A percentile compares a stretch with the other conserved stretches of the same genome.
Evolutionary conservation across 257 asterid genomes (phyloP).

Genomic region (Catharanthus roseus): DNA sequence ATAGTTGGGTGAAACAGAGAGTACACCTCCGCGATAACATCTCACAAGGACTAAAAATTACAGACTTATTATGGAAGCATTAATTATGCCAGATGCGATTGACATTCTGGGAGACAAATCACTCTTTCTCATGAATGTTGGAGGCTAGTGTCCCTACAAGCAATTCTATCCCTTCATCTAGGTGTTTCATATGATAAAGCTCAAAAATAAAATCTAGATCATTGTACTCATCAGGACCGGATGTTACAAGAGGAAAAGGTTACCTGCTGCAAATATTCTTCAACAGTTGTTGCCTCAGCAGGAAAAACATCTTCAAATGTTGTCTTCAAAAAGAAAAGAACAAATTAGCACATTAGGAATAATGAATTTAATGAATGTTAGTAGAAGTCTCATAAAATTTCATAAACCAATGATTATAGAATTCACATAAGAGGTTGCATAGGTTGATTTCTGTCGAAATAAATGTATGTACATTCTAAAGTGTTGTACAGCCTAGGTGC

Average conservation of each 20-base stretch:
- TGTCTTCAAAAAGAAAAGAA: slow-evolving; percentile 46
- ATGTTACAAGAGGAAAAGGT: slow-evolving; percentile 16
- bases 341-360: slow-evolving; percentile 10
- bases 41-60: background rate
- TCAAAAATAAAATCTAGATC: background rate
- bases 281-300: slow-evolving; percentile 91
- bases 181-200: background rate
- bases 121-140: background rate
- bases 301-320: slow-evolving; percentile 97
- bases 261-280: slow-evolving; percentile 97
- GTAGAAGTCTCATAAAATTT: background rate
- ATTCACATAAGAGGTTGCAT: background rate
- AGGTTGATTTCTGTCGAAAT: background rate
- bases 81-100: background rate
- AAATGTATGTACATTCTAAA: too few relatives aligned
- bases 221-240: background rate
- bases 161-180: background rate
- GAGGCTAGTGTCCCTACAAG: background rate
- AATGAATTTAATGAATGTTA: background rate
- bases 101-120: background rate
- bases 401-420: background rate
- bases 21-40: background rate
- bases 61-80: background rate
- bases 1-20: background rate
- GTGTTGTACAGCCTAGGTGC: background rate